Evolutionary conservation across 176 grass and related monocot species (phyloP).

Genomic region (Zizania latifolia): DNA sequence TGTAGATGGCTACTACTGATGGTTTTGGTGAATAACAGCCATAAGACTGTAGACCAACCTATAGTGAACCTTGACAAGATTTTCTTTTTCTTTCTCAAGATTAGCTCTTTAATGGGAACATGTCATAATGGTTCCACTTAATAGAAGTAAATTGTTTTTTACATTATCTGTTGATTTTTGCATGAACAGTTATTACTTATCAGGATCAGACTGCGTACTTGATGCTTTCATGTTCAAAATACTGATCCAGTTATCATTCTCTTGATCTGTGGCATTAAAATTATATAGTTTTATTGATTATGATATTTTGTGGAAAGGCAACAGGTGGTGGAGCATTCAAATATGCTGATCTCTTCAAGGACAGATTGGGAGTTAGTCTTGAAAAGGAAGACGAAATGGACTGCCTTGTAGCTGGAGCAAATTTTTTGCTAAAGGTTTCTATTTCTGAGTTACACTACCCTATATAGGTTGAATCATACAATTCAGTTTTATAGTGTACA

Average conservation of each 20-base stretch:
- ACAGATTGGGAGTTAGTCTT: slow-evolving; percentile 90
- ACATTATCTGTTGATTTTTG: background rate
- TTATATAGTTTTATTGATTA: slow-evolving; percentile 22
- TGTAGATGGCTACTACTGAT: background rate
- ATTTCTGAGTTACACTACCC: slow-evolving; percentile 19
- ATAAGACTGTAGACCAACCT: background rate
- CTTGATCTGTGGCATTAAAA: slow-evolving; percentile 1
- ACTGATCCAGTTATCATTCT: background rate
- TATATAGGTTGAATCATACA: slow-evolving; percentile 21
- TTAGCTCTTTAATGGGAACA: background rate
- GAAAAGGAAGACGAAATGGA: slow-evolving; percentile 99
- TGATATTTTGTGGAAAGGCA: slow-evolving; percentile 76
- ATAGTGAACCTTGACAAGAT: background rate
- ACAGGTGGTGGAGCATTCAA: slow-evolving; percentile 98
- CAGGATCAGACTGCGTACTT: background rate
- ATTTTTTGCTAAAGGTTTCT: slow-evolving; percentile 96
- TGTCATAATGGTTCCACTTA: background rate
- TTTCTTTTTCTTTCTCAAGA: background rate
- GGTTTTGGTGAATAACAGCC: background rate
- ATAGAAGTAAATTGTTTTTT: background rate
- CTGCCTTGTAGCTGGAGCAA: slow-evolving; percentile 92
- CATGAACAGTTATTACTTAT: background rate
- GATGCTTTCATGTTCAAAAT: slow-evolving; percentile 4
- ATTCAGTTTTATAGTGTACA: slow-evolving; percentile 11
- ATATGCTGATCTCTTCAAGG: slow-evolving; percentile 85